Evolutionary conservation across 805 yeast species (phyloP), one percentile per base, ranked within the genome.

Genomic region (Candida glaebosa): DNA sequence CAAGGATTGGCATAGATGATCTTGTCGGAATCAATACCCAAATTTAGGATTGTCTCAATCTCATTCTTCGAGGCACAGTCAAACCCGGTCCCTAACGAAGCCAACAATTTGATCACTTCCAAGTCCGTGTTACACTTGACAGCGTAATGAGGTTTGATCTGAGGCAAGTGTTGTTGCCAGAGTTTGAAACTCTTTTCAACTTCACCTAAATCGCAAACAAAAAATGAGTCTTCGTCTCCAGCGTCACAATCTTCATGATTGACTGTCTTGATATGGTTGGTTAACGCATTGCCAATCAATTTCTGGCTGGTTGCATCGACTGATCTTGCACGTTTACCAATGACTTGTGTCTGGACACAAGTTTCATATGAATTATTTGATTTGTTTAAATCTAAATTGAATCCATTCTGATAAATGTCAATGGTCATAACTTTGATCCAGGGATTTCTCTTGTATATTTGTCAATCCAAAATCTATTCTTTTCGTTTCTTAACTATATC

Each of bases 1-100:
- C 96, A 87, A 9, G 99, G 96, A 56, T 91, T 88, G 12, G 98
- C 97, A 63, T 87, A 91, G 42, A 93, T 76, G 54, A 91, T 84
- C 48, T 85, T 71, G 9, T 71, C 60, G 6, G 95, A 77, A 47
- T 67, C 67, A 37, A 84, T 78, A 5, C 91, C 91, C 45, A 82
- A 56, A 15, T 63, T 56, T 47, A 87, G 67, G 39, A 87, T 75
- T 34, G 68, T 65, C 41, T 82, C 82, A 54, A 91, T 87, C 66
- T 91, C 99, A 48, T 75, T 75, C 56, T 83, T 80, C 17, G 96
- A 87, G 4, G 98, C 98, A 67, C 99, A 91, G 61, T 91, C 99
- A 57, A 91, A 91, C 43, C 84, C 83, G 40, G 81, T 75, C 19
- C 93, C 95, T 48, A 82, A 62, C 3, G 64, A 46, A 2, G 78